These are phyloP conservation scores for Corinectria fuckeliana DNA, from an alignment of 2,329 filamentous ascomycete species.

Conservation along the genomic window DNA sequence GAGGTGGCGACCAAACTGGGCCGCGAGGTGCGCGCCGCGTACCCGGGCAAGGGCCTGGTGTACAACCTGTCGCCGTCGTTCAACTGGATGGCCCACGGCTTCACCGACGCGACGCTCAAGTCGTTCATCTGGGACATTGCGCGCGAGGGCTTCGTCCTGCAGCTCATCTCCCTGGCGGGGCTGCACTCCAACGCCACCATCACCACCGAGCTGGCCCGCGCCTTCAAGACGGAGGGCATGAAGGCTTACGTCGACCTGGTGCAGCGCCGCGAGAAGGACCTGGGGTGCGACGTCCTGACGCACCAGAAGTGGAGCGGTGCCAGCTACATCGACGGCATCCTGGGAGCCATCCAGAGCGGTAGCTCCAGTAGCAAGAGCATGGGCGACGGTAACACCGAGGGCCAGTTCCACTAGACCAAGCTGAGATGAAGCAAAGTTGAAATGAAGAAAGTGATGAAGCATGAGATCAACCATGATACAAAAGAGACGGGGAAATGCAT, in stretches of 20 bases:
- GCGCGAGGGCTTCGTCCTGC: slow-evolving; percentile 78
- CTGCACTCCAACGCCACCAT: slow-evolving; percentile 70
- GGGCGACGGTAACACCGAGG: slow-evolving; percentile 93
- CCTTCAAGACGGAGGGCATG: slow-evolving; percentile 93
- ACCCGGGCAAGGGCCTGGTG: slow-evolving; percentile 86
- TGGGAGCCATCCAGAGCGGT: slow-evolving; percentile 89
- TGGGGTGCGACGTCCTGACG: slow-evolving; percentile 89
- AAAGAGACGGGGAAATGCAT: slow-evolving; percentile 35
- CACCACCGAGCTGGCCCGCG: slow-evolving; percentile 75
- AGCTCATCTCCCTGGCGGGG: slow-evolving; percentile 71
- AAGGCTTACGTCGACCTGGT: slow-evolving; percentile 95
- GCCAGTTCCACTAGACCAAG: slow-evolving; percentile 57
- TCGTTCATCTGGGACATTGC: slow-evolving; percentile 98
- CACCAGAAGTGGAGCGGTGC: slow-evolving; percentile 86
- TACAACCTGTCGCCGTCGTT: slow-evolving; percentile 98
- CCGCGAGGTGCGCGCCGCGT: slow-evolving; percentile 70
- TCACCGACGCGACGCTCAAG: slow-evolving; percentile 80
- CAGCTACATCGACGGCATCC: slow-evolving; percentile 82
- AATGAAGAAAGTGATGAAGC: neutral
- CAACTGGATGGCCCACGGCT: slow-evolving; percentile 98
- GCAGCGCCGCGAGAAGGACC: slow-evolving; percentile 87
- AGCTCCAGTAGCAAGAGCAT: slow-evolving; percentile 90
- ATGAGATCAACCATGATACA: neutral
- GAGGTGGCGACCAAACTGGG: slow-evolving; percentile 78
- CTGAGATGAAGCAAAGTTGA: neutral